Percentiles rank a stretch among this genome's conserved stretches.
Evolutionary conservation across 73 alveolate species (phyloP).

Genomic region (Tetrahymena borealis): DNA sequence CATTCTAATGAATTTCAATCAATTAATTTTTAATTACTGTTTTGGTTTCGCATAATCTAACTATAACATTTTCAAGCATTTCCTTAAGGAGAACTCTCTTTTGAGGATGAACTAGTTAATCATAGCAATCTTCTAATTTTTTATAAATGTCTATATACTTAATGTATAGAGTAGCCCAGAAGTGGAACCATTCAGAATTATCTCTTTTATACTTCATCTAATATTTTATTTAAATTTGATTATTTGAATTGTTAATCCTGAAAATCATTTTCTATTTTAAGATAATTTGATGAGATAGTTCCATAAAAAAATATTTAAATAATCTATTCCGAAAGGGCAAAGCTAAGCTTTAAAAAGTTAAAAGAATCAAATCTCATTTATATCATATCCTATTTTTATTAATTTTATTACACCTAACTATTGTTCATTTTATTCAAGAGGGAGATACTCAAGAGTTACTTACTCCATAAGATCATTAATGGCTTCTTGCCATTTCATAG

Average conservation of each 20-base stretch:
- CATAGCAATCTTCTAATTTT: slow-evolving; percentile 97
- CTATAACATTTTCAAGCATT: slow-evolving; percentile 77
- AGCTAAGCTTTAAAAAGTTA: no score
- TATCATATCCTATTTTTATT: slow-evolving; percentile 48
- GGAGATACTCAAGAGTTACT: slow-evolving; percentile 40
- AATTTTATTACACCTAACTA: slow-evolving; percentile 47
- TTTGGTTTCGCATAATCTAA: slow-evolving; percentile 84
- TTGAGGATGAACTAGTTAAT: slow-evolving; percentile 97
- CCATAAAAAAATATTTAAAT: no score
- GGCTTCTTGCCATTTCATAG: slow-evolving; percentile 77
- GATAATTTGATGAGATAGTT: no score
- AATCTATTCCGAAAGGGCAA: no score
- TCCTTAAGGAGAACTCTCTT: slow-evolving; percentile 90
- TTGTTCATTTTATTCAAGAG: slow-evolving; percentile 40
- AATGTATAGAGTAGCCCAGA: slow-evolving; percentile 91
- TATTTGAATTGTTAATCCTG: background rate
- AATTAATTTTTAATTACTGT: slow-evolving; percentile 70
- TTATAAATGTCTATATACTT: slow-evolving; percentile 91
- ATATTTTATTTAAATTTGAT: slow-evolving; percentile 17
- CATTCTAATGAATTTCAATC: no score
- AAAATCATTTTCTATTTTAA: background rate
- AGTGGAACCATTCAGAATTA: slow-evolving; percentile 71
- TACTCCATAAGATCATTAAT: slow-evolving; percentile 79
- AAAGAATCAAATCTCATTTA: slow-evolving; percentile 11
- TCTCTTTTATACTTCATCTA: slow-evolving; percentile 38